Evolutionary conservation across 2,329 filamentous ascomycete species (phyloP), one percentile per base, ranked within the genome.

Genomic region (Sordariomycetes sp.): DNA sequence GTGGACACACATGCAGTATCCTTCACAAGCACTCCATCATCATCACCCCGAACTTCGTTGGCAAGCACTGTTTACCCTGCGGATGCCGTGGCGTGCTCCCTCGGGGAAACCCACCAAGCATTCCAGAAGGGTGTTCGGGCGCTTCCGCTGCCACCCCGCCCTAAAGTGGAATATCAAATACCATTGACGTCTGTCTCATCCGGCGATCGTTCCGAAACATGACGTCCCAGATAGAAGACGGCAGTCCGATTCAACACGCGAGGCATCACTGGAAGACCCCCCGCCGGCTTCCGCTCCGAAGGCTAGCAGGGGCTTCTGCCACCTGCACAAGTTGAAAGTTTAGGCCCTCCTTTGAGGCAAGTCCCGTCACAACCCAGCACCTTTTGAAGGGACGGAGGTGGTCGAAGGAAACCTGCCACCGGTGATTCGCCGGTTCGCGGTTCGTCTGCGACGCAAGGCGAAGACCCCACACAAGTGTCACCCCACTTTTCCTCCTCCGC

Each of bases 401-500:
- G 46, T 50, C 20, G 46, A 22, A 20, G 46, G 18, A 8, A 50
- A 3, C 20, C n/a, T 11, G 46, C 18, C 54, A 25, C 14, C 25
- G 34, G 54, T 56, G 40, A 56, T 56, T 56, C 54, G 54, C 24
- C 24, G 24, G 46, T 32, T 48, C 54, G 40, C 12, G 40, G 25
- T n/a, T 34, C 43, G 50, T 43, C 55, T 57, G 55, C 55, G 55
- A 57, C 55, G 51, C 28, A 51, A 32, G 43, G n/a, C 16, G 55
- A 50, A 35, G 35, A 20, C 40, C 28, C 55, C 55, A 37, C 46
- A 50, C 22, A 8, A 22, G 43, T 51, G 43, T 50, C n/a, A 32
- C 55, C 35, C 55, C 55, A 32, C 40, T 34, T 32, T 50, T 34
- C 5, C n/a, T 34, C 28, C 50, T 18, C 20, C 28, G 24, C 24